Evolutionary conservation across 139 green algal genomes (phyloP).

Genomic region (Coelastrella sp.): DNA sequence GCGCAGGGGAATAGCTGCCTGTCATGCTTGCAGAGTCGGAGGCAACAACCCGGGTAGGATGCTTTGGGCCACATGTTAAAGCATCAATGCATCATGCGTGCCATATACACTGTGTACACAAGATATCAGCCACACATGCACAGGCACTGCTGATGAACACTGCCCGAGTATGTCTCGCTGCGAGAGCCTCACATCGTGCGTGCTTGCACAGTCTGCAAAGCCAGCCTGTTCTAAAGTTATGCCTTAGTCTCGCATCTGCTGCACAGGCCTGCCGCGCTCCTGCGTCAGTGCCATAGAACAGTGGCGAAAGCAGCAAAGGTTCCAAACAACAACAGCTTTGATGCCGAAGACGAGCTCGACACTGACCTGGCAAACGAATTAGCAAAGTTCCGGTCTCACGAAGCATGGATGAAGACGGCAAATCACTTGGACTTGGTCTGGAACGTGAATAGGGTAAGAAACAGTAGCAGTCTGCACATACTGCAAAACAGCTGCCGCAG

Average conservation of each 20-base stretch:
- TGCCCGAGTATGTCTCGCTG: neutral
- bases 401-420: conserved; percentile 43
- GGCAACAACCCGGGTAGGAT: neutral
- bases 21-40: neutral
- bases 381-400: conserved; percentile 12
- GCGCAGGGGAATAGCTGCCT: neutral
- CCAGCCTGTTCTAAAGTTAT: neutral
- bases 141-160: neutral
- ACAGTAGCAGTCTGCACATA: neutral
- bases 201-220: neutral
- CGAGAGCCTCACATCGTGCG: neutral
- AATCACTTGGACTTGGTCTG: conserved; percentile 62
- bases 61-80: neutral
- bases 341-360: conserved; percentile 52
- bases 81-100: neutral
- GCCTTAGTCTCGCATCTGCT: neutral
- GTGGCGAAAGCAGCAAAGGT: neutral
- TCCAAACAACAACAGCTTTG: conserved; percentile 42
- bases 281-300: neutral
- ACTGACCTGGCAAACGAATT: conserved; percentile 52
- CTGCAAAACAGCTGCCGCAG: neutral
- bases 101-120: neutral
- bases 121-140: neutral
- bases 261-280: neutral
- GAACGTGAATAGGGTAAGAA: conserved; percentile 44